These are phyloP conservation scores for Blepharisma japonicum DNA, from an alignment of 73 alveolate species.

Conservation along the genomic window DNA sequence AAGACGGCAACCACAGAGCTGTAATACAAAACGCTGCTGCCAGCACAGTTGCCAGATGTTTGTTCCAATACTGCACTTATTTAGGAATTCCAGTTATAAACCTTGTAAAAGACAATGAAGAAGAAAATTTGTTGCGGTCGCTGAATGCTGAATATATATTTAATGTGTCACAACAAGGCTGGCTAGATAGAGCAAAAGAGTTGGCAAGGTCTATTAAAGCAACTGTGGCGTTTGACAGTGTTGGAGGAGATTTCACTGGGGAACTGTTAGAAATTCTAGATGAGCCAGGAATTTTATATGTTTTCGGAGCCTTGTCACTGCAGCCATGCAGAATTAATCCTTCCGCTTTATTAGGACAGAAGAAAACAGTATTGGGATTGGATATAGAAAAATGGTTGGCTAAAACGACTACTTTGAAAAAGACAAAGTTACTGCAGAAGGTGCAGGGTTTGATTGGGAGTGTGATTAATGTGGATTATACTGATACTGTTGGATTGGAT, in stretches of 20 bases:
- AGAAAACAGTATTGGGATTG: neutral
- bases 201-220: constrained; percentile 37
- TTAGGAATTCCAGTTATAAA: constrained; percentile 51
- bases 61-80: constrained; percentile 48
- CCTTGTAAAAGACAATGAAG: constrained; percentile 65
- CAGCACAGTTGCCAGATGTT: constrained; percentile 61
- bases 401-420: neutral
- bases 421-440: neutral
- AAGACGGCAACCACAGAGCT: constrained; percentile 35
- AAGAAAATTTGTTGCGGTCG: constrained; percentile 46
- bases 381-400: neutral
- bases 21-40: constrained; percentile 67
- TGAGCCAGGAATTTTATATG: constrained; percentile 21
- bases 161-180: constrained; percentile 39
- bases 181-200: constrained; percentile 34
- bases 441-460: neutral
- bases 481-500: neutral
- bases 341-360: neutral
- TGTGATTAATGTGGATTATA: neutral
- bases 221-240: constrained; percentile 49
- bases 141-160: constrained; percentile 55
- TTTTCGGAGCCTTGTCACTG: constrained; percentile 41
- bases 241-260: constrained; percentile 55
- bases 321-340: neutral
- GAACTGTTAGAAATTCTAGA: constrained; percentile 32